A percentile compares a stretch with the other conserved stretches of the same genome.
Evolutionary conservation across 805 yeast species (phyloP).

Genomic region (Yamadazyma takamatsuzukensis): DNA sequence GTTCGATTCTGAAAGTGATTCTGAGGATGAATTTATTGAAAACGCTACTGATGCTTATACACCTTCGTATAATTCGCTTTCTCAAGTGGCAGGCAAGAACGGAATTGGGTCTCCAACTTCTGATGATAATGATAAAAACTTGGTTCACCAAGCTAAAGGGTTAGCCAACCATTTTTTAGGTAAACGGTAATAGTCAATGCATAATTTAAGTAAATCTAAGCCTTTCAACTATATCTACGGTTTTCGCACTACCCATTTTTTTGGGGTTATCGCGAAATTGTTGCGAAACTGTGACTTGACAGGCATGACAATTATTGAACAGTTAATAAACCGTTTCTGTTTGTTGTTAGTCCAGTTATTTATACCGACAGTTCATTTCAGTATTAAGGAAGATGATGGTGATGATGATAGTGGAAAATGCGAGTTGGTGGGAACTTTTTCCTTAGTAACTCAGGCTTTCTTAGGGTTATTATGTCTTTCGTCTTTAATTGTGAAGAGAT

Average conservation of each 20-base stretch:
- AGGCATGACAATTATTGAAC: no score
- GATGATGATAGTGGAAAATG: constrained; percentile 30
- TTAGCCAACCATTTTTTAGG: constrained; percentile 32
- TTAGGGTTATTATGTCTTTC: constrained; percentile 76
- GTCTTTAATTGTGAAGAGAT: constrained; percentile 71
- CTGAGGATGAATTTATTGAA: constrained; percentile 28
- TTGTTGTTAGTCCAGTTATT: no score
- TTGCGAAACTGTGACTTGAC: no score
- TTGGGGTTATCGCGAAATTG: no score
- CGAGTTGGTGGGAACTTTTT: constrained; percentile 74
- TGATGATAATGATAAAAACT: constrained; percentile 13
- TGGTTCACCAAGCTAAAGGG: constrained; percentile 36
- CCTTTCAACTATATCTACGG: no score
- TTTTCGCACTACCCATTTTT: no score
- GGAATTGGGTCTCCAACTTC: constrained; percentile 28
- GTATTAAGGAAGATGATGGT: no score
- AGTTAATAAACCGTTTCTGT: no score
- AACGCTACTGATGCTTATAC: constrained; percentile 11
- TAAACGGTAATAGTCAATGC: constrained; percentile 8
- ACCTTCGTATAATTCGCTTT: constrained; percentile 41
- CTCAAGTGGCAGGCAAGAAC: constrained; percentile 49
- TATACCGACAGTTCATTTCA: no score
- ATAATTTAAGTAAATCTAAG: no score
- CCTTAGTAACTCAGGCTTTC: constrained; percentile 69
- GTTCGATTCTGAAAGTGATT: constrained; percentile 36